These are phyloP conservation scores for Solanum piurae DNA, from an alignment of 257 asterid species.

Conservation along the genomic window DNA sequence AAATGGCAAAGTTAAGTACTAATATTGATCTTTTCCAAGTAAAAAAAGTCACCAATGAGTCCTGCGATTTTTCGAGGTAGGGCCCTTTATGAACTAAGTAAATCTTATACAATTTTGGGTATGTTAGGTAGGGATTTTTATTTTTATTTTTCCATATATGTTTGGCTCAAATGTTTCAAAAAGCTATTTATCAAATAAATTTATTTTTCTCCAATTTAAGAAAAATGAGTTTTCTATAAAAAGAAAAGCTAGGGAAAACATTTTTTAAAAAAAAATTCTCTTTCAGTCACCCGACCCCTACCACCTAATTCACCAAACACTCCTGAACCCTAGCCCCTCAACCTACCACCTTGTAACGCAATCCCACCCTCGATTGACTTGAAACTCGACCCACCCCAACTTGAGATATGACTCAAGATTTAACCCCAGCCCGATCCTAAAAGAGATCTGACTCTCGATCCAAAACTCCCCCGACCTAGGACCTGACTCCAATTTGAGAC, in stretches of 20 bases:
- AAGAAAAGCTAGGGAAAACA: neutral
- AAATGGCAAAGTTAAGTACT: neutral
- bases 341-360: neutral
- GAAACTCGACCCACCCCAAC: neutral
- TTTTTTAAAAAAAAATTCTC: neutral
- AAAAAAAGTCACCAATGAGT: neutral
- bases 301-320: neutral
- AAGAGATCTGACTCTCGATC: neutral
- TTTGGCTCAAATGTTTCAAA: too few species aligned
- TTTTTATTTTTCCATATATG: too few species aligned
- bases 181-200: too few species aligned
- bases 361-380: neutral
- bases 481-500: neutral
- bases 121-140: too few species aligned
- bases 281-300: neutral
- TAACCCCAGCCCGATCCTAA: neutral
- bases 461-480: neutral
- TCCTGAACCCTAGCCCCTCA: neutral
- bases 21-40: neutral
- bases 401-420: neutral
- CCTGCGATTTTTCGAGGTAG: neutral
- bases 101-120: neutral
- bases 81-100: neutral
- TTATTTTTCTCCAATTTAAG: too few species aligned
- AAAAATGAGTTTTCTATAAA: neutral